Conservation (phyloP, 345 rosid species). For the Lumnitzera littorea region DNA sequence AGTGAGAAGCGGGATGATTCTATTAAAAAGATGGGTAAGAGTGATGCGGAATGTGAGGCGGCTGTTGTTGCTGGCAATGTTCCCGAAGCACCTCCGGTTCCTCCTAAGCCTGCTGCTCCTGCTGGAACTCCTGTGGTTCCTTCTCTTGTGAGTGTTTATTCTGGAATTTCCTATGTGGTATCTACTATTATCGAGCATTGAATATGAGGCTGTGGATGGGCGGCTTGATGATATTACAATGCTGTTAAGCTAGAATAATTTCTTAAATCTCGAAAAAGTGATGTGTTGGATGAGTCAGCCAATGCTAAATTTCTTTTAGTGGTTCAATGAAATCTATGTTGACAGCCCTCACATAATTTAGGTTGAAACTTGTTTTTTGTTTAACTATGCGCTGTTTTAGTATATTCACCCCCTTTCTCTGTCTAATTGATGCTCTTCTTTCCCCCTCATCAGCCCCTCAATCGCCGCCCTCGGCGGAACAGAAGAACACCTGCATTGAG, state of each 20-base stretch:
- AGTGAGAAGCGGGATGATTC: conserved; percentile 31
- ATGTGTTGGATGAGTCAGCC: too few species aligned
- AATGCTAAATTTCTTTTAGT: too few species aligned
- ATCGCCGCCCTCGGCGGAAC: conserved; percentile 79
- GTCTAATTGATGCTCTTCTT: conserved; percentile 6
- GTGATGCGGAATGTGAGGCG: conserved; percentile 82
- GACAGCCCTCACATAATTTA: neutral
- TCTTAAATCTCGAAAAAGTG: too few species aligned
- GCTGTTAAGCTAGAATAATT: too few species aligned
- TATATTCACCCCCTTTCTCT: neutral
- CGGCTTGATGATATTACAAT: too few species aligned
- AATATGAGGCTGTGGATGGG: too few species aligned
- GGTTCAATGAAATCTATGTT: too few species aligned
- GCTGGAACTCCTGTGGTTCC: conserved; percentile 70
- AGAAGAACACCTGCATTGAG: conserved; percentile 58
- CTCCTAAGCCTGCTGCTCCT: conserved; percentile 68
- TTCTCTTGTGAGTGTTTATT: conserved; percentile 17
- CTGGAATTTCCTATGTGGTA: neutral
- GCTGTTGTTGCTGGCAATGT: conserved; percentile 75
- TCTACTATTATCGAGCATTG: too few species aligned
- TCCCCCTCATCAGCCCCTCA: conserved; percentile 44
- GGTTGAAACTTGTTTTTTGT: neutral
- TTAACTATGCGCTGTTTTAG: neutral
- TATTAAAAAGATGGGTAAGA: conserved; percentile 42
- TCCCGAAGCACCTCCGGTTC: conserved; percentile 81